Percentiles rank a stretch among this genome's conserved stretches.
These are phyloP conservation scores for Calonectria multiphialidica DNA, from an alignment of 2,329 filamentous ascomycete genomes.

Conservation along the genomic window DNA sequence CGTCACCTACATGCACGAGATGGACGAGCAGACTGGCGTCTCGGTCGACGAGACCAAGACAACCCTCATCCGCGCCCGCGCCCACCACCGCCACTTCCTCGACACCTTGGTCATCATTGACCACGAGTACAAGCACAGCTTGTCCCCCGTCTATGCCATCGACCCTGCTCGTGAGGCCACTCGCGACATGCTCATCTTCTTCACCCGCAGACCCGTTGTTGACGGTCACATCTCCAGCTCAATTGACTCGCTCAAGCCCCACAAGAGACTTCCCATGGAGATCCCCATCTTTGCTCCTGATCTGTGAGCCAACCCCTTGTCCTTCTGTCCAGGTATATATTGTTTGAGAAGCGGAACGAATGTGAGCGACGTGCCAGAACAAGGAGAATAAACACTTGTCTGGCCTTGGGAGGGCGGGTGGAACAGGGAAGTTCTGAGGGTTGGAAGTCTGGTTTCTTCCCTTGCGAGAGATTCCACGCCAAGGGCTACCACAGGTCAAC, in stretches of 20 bases:
- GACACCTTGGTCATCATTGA: conserved; percentile 44
- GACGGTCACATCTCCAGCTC: conserved; percentile 18
- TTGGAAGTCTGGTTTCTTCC: not conserved
- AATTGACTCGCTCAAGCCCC: conserved; percentile 14
- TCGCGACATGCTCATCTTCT: conserved; percentile 44
- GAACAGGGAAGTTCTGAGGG: not conserved
- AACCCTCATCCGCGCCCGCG: conserved; percentile 35
- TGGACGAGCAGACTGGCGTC: conserved; percentile 36
- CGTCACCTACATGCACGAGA: conserved; percentile 44
- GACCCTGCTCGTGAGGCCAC: conserved; percentile 33
- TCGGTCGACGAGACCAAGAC: conserved; percentile 36
- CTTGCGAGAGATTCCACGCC: not conserved
- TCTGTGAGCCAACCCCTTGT: not conserved
- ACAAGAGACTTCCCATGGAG: conserved; percentile 20
- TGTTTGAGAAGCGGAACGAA: too few species aligned
- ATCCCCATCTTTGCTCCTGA: conserved; percentile 16
- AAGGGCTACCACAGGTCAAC: not conserved
- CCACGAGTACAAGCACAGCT: conserved; percentile 43
- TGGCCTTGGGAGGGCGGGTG: not conserved
- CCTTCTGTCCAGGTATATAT: not conserved
- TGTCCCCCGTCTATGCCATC: conserved; percentile 38
- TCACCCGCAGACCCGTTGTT: conserved; percentile 38
- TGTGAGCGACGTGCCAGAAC: not conserved
- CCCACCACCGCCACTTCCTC: conserved; percentile 39
- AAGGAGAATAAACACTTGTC: not conserved